These are phyloP conservation scores for Saccharum spontaneum DNA, from an alignment of 176 grass and related monocot genomes.

Conservation along the genomic window DNA sequence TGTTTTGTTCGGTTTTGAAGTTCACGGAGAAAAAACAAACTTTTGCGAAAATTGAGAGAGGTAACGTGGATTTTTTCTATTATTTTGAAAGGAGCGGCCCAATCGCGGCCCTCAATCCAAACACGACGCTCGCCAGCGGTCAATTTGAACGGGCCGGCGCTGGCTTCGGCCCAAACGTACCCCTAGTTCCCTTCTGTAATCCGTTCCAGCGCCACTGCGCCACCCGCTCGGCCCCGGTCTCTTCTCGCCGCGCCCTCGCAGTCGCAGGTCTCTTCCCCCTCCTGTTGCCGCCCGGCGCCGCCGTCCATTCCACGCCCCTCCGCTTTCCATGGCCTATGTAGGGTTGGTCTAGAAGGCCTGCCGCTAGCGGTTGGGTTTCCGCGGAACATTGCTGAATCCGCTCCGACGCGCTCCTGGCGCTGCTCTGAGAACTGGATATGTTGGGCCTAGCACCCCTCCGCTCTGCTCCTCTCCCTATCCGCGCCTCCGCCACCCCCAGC, in stretches of 20 bases:
- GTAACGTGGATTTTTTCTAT: too few species aligned
- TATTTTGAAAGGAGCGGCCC: too few species aligned
- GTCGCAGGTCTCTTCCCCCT: not conserved
- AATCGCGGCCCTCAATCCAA: too few species aligned
- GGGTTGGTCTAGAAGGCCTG: not conserved
- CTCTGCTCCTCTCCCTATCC: conserved; percentile 32
- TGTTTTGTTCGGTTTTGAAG: too few species aligned
- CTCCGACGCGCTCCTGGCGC: not conserved
- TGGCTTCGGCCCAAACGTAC: not conserved
- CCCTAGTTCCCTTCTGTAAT: not conserved
- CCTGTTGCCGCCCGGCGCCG: not conserved
- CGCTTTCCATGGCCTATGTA: not conserved
- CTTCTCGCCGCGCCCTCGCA: not conserved
- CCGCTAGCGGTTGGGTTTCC: not conserved
- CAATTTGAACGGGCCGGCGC: not conserved
- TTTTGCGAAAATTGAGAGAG: too few species aligned
- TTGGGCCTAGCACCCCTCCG: conserved; percentile 39
- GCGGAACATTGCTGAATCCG: not conserved
- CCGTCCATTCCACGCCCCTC: not conserved
- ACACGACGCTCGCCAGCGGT: not conserved
- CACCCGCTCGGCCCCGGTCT: not conserved
- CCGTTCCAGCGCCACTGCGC: not conserved
- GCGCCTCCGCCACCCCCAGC: not conserved
- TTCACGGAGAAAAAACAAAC: too few species aligned
- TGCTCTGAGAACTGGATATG: conserved; percentile 31